phyloP scores from a whole-genome alignment of 2,329 filamentous ascomycete species.

The Apiospora arundinis region DNA sequence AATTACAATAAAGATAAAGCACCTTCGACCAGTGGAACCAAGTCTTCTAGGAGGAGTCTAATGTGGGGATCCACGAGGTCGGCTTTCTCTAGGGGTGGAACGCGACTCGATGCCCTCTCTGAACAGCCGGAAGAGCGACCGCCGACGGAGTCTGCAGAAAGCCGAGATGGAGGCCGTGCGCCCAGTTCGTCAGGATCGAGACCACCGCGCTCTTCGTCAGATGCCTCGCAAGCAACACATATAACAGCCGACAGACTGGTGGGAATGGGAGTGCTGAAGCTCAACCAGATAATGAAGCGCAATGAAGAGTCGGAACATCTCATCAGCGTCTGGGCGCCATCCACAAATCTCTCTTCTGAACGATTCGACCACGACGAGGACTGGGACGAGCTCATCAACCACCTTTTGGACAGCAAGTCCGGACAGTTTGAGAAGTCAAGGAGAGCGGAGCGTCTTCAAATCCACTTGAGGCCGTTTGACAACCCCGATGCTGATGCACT shows the following conservation, averaged over 20 bases:
- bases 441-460: conserved; percentile 76
- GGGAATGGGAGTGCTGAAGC: conserved; percentile 77
- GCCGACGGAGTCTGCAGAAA: conserved; percentile 44
- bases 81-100: conserved; percentile 59
- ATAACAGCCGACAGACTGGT: conserved; percentile 70
- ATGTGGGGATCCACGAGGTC: conserved; percentile 71
- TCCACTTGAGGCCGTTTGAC: conserved; percentile 80
- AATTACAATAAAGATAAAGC: conserved; percentile 56
- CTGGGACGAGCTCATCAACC: conserved; percentile 76
- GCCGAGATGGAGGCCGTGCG: conserved; percentile 52
- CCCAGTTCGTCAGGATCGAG: conserved; percentile 64
- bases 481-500: conserved; percentile 79
- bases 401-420: conserved; percentile 75
- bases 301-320: conserved; percentile 76
- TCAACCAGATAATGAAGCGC: conserved; percentile 77
- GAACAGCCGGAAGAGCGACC: conserved; percentile 54
- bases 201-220: conserved; percentile 44
- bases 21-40: conserved; percentile 55
- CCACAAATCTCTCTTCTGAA: conserved; percentile 59
- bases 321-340: conserved; percentile 77
- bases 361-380: conserved; percentile 65
- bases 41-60: conserved; percentile 64
- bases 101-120: conserved; percentile 63
- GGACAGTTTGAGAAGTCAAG: conserved; percentile 76
- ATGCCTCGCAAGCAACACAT: conserved; percentile 42